Conservation (phyloP, 495 filamentous ascomycete species). For the Lophium mytilinum region DNA sequence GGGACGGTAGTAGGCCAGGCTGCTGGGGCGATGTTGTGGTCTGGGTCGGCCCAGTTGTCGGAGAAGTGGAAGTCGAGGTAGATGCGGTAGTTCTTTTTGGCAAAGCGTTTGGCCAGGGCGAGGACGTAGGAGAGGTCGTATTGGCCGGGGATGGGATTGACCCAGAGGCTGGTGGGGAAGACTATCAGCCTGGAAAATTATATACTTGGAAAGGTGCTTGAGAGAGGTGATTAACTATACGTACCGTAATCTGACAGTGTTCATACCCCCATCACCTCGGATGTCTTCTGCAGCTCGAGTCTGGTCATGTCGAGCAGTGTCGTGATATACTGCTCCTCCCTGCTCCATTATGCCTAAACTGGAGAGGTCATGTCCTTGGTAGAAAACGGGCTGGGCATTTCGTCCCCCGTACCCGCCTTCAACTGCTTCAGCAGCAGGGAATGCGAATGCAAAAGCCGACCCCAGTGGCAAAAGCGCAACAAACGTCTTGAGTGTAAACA, state of each 20-base stretch:
- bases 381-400: constrained; percentile 19
- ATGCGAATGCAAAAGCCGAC: too few relatives aligned
- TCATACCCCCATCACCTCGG: constrained; percentile 37
- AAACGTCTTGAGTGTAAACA: too few relatives aligned
- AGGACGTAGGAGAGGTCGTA: constrained; percentile 31
- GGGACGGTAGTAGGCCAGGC: constrained; percentile 26
- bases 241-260: constrained; percentile 29
- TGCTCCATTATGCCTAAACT: constrained; percentile 33
- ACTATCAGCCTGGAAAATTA: background rate
- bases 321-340: constrained; percentile 32
- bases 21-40: constrained; percentile 30
- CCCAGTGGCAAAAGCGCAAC: too few relatives aligned
- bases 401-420: too few relatives aligned
- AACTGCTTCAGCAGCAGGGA: too few relatives aligned
- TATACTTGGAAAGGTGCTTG: background rate
- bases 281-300: constrained; percentile 36
- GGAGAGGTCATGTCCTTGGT: constrained; percentile 37
- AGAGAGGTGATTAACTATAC: background rate
- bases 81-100: constrained; percentile 27
- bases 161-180: constrained; percentile 11
- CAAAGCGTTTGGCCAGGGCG: constrained; percentile 29
- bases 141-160: constrained; percentile 26
- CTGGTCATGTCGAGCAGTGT: constrained; percentile 29
- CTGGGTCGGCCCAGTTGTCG: constrained; percentile 32
- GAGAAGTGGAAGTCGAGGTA: constrained; percentile 20